These are phyloP conservation scores for Cadophora sp. DNA, from an alignment of 2,329 filamentous ascomycete genomes.

Conservation along the genomic window DNA sequence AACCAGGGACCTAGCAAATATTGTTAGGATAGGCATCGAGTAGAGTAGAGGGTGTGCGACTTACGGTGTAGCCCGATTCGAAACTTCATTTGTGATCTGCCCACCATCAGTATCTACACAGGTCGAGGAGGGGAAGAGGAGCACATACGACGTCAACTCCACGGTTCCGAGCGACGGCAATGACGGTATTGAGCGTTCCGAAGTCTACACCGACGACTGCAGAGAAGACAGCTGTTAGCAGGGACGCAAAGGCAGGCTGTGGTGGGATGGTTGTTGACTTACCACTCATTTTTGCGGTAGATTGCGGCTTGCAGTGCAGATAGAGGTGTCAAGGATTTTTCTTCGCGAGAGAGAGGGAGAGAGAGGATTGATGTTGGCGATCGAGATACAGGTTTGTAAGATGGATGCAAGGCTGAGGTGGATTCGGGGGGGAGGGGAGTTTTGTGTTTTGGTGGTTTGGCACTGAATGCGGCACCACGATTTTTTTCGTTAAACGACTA, in stretches of 20 bases:
- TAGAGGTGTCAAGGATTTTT: not conserved
- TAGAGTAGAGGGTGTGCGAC: slow-evolving; percentile 48
- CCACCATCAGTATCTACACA: slow-evolving; percentile 43
- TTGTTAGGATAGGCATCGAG: slow-evolving; percentile 26
- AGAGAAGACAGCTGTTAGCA: slow-evolving; percentile 30
- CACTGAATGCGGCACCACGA: not conserved
- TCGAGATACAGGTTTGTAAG: not conserved
- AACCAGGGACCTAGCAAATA: slow-evolving; percentile 75
- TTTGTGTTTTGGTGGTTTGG: slow-evolving; percentile 1
- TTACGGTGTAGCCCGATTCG: slow-evolving; percentile 97
- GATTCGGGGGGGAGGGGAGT: not conserved
- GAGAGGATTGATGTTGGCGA: slow-evolving; percentile 10
- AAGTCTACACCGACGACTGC: slow-evolving; percentile 67
- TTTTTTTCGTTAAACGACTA: not conserved
- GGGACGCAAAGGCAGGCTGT: slow-evolving; percentile 14
- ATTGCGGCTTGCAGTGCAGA: not conserved
- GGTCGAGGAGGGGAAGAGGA: slow-evolving; percentile 19
- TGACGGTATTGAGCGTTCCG: slow-evolving; percentile 94
- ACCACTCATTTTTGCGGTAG: slow-evolving; percentile 30
- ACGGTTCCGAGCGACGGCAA: slow-evolving; percentile 97
- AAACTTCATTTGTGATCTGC: slow-evolving; percentile 98
- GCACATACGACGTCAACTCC: slow-evolving; percentile 96
- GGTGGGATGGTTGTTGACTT: slow-evolving; percentile 19
- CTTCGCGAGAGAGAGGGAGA: not conserved
- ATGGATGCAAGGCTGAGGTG: not conserved